Evolutionary conservation across 805 yeast species (phyloP), one percentile per base, ranked within the genome.

Genomic region (Ogataea parapolymorpha): DNA sequence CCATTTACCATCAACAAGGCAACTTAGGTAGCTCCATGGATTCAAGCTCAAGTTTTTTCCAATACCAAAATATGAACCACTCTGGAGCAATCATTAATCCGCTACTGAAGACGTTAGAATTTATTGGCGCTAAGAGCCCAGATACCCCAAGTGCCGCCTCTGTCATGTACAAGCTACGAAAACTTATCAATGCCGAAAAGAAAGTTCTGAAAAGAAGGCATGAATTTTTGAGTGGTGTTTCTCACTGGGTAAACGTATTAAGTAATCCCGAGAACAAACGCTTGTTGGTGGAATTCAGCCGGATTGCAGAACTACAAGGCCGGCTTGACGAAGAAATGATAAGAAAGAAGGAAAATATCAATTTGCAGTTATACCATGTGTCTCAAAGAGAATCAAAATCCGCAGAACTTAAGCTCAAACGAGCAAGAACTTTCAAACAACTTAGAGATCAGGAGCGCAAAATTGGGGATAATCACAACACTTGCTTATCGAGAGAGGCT

Each of bases 351-450:
- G 75, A 71, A 34, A 65, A 55, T 35, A 58, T 76, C 26, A 69
- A 67, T 43, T 51, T 67, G 12, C 72, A 72, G 40, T 55, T 78
- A 35, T 58, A 59, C 8, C 71, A 68, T 37, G 75, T 78, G 5
- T 61, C 70, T 29, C 71, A 72, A 46, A 62, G 83, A 42, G 84
- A 78, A 55, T 61, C 56, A 42, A 73, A 77, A 50, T 64, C 68
- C 18, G 65, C 56, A 15, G 73, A 68, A 15, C 59, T 73, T 39
- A 58, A 62, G 32, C 41, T 47, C 30, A 60, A 60, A 39, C 65
- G 73, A 43, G 54, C 60, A 17, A 67, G 66, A 51, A 62, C 69
- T 17, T 61, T 67, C 36, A 55, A 59, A 15, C 65, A 58, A 31
- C 48, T 72, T 27, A 66, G 70, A 40, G 71, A 67, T 2, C 63